phyloP scores from a whole-genome alignment of 345 rosid genomes.

The Raphanus raphanistrum region DNA sequence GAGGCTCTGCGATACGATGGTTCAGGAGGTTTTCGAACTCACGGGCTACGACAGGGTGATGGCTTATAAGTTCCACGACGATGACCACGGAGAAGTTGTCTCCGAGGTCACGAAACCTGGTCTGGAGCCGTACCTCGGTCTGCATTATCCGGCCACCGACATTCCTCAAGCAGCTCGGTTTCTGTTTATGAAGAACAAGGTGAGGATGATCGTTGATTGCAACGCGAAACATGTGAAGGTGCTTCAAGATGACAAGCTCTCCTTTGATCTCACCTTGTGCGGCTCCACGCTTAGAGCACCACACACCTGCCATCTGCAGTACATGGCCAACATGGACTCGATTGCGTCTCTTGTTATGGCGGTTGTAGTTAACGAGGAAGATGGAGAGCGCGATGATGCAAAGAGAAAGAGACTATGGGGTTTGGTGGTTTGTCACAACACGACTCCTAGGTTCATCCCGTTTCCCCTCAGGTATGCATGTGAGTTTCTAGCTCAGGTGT shows the following conservation, averaged over 20 bases:
- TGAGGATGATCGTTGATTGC: constrained; percentile 93
- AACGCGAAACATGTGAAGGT: constrained; percentile 82
- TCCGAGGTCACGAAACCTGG: constrained; percentile 87
- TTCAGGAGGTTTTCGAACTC: constrained; percentile 91
- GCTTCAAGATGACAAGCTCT: constrained; percentile 87
- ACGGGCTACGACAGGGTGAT: constrained; percentile 95
- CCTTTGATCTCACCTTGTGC: constrained; percentile 76
- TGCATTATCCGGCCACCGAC: constrained; percentile 98
- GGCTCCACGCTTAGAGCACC: constrained; percentile 97
- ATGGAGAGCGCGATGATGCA: constrained; percentile 49
- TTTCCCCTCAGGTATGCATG: constrained; percentile 97
- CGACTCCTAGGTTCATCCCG: constrained; percentile 82
- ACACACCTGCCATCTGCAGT: constrained; percentile 85
- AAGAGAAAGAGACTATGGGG: constrained; percentile 95
- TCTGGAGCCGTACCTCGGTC: constrained; percentile 85
- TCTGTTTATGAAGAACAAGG: constrained; percentile 93
- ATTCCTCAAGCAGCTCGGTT: constrained; percentile 96
- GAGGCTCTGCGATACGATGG: constrained; percentile 91
- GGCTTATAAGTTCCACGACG: constrained; percentile 95
- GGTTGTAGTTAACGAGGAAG: constrained; percentile 77
- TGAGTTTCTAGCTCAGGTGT: constrained; percentile 92
- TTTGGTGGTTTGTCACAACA: constrained; percentile 91
- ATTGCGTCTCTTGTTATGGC: constrained; percentile 97
- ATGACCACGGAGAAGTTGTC: constrained; percentile 95
- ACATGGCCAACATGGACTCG: constrained; percentile 93